Evolutionary conservation across 2,329 filamentous ascomycete species (phyloP).

Genomic region (Rachicladosporium sp.): DNA sequence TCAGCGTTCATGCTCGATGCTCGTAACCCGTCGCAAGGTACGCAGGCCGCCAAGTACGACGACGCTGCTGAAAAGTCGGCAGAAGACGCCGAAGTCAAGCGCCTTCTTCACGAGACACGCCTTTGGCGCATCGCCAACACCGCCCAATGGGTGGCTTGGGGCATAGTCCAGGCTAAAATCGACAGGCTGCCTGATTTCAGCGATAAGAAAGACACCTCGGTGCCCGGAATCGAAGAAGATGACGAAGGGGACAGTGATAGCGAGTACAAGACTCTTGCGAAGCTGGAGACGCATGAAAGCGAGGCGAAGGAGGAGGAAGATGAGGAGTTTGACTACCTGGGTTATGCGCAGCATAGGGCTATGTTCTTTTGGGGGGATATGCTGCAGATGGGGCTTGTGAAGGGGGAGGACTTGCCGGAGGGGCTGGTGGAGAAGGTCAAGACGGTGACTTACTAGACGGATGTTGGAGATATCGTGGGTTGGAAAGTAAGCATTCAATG

Average conservation of each 20-base stretch:
- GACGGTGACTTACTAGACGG: slow-evolving; percentile 49
- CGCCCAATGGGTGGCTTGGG: slow-evolving; percentile 90
- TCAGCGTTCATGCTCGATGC: slow-evolving; percentile 67
- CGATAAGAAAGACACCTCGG: slow-evolving; percentile 11
- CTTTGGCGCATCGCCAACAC: slow-evolving; percentile 83
- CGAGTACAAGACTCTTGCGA: slow-evolving; percentile 14
- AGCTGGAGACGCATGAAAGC: slow-evolving; percentile 2
- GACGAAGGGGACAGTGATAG: slow-evolving; percentile 14
- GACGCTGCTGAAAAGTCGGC: slow-evolving; percentile 41
- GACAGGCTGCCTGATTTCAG: slow-evolving; percentile 51
- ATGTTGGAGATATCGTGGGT: too few species aligned
- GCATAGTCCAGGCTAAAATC: slow-evolving; percentile 85
- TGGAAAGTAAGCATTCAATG: too few species aligned
- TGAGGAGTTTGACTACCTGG: slow-evolving; percentile 85
- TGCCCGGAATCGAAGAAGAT: slow-evolving; percentile 9
- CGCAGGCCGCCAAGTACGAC: slow-evolving; percentile 6
- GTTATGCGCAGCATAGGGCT: slow-evolving; percentile 79
- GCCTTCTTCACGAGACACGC: slow-evolving; percentile 63
- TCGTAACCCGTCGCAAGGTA: slow-evolving; percentile 39
- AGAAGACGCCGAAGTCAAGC: slow-evolving; percentile 53
- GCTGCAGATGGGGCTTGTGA: slow-evolving; percentile 61
- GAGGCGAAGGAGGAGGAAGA: slow-evolving; percentile 24
- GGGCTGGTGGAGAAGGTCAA: slow-evolving; percentile 55
- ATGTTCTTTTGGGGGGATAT: slow-evolving; percentile 94
- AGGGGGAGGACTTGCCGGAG: slow-evolving; percentile 61